Evolutionary conservation across 495 filamentous ascomycete genomes (phyloP).

Genomic region (Achaetomiella virescens): DNA sequence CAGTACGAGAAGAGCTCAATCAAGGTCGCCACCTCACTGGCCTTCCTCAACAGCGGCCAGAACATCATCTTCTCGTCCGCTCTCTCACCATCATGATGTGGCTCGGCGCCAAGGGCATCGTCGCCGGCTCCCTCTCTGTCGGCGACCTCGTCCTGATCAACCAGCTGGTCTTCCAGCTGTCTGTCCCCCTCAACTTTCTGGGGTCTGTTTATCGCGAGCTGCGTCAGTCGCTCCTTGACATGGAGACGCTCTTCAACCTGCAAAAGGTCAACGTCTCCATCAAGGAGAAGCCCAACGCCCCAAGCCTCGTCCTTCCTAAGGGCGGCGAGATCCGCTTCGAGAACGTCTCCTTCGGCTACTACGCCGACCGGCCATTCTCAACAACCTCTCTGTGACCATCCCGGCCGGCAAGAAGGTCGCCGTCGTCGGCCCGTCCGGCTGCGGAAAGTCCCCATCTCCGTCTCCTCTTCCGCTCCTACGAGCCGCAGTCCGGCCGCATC

Average conservation of each 20-base stretch:
- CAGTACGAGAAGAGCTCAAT: conserved; percentile 90
- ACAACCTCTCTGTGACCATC: conserved; percentile 77
- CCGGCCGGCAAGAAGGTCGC: conserved; percentile 94
- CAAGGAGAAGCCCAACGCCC: conserved; percentile 66
- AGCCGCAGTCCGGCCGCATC: conserved; percentile 80
- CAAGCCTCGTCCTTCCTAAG: conserved; percentile 59
- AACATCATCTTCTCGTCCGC: conserved; percentile 95
- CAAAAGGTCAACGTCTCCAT: conserved; percentile 94
- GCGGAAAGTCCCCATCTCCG: conserved; percentile 87
- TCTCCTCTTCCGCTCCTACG: conserved; percentile 90
- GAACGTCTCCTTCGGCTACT: conserved; percentile 92
- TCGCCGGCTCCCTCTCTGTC: conserved; percentile 73
- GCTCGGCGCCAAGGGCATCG: conserved; percentile 82
- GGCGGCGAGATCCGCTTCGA: conserved; percentile 91
- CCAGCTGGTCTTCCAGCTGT: conserved; percentile 96
- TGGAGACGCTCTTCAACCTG: conserved; percentile 98
- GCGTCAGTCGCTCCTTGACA: conserved; percentile 87
- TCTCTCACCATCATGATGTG: conserved; percentile 97
- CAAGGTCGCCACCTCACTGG: conserved; percentile 88
- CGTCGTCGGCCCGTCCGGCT: conserved; percentile 90
- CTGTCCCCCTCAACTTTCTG: conserved; percentile 91
- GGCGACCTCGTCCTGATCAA: conserved; percentile 98
- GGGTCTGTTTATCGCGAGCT: conserved; percentile 95
- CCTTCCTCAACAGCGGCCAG: conserved; percentile 95
- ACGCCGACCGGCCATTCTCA: conserved; percentile 78